Conservation (phyloP, 139 green algal species). For the Micractinium sp. region DNA sequence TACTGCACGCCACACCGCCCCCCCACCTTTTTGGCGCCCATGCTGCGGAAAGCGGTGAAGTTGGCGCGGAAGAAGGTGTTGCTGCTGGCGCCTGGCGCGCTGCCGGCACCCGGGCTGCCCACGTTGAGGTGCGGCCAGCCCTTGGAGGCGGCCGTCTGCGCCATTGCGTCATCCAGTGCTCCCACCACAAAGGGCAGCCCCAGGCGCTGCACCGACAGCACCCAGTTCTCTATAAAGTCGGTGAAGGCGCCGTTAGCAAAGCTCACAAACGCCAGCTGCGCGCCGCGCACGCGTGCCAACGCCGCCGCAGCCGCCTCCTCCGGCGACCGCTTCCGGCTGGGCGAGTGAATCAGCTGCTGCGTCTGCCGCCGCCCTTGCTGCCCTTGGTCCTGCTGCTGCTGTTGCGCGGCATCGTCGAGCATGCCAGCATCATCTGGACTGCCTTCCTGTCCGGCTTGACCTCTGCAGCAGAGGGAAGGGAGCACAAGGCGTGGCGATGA, state of each 20-base stretch:
- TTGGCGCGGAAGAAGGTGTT: conserved; percentile 6
- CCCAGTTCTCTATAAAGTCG: conserved; percentile 3
- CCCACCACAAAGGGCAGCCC: conserved; percentile 23
- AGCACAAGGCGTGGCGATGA: not conserved
- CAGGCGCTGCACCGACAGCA: not conserved
- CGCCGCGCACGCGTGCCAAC: not conserved
- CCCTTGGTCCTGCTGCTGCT: too few relatives aligned
- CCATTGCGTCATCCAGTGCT: not conserved
- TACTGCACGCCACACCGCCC: too few relatives aligned
- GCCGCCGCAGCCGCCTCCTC: not conserved
- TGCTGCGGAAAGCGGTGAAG: not conserved
- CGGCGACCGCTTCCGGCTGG: not conserved
- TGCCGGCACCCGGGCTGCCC: not conserved
- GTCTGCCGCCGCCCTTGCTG: too few relatives aligned
- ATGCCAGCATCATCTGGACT: not conserved
- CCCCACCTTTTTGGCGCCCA: conserved; percentile 9
- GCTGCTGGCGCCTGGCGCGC: not conserved
- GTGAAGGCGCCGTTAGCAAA: conserved; percentile 6
- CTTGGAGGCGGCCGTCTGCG: too few relatives aligned
- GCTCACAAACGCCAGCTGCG: not conserved
- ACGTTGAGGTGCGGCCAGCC: not conserved
- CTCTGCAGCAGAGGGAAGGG: not conserved
- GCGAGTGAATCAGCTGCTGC: too few relatives aligned
- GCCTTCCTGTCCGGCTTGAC: not conserved
- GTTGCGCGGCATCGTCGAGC: too few relatives aligned